Evolutionary conservation across 2,329 filamentous ascomycete species (phyloP).

Genomic region (Didymella keratinophila): DNA sequence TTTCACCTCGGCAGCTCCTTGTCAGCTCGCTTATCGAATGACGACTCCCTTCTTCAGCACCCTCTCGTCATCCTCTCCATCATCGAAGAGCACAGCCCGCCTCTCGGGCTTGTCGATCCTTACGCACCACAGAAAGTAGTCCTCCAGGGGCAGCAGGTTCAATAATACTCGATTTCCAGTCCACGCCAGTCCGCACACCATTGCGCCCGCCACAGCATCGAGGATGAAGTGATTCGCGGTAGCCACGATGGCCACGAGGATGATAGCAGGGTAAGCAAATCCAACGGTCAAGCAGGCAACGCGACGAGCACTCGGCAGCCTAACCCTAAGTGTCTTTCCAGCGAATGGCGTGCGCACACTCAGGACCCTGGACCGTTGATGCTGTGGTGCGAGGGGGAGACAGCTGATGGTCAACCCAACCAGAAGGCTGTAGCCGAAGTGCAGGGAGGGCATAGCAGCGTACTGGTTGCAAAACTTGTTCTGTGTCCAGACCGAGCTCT

Average conservation of each 20-base stretch:
- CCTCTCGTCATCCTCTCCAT: constrained; percentile 34
- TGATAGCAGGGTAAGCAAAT: constrained; percentile 69
- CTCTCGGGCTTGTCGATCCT: constrained; percentile 69
- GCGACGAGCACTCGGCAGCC: constrained; percentile 61
- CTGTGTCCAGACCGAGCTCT: constrained; percentile 74
- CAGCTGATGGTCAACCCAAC: constrained; percentile 74
- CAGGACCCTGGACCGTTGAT: constrained; percentile 53
- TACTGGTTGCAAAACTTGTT: constrained; percentile 81
- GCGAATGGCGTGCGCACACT: constrained; percentile 42
- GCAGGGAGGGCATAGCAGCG: constrained; percentile 78
- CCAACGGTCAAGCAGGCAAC: constrained; percentile 60
- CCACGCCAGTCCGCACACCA: constrained; percentile 72
- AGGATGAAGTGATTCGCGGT: constrained; percentile 78
- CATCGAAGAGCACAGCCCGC: constrained; percentile 26
- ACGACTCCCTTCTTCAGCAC: constrained; percentile 29
- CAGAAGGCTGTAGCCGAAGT: constrained; percentile 78
- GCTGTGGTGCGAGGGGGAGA: constrained; percentile 66
- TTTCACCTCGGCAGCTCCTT: background rate
- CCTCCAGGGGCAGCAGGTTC: constrained; percentile 71
- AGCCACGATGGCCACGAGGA: constrained; percentile 72
- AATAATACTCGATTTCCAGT: constrained; percentile 62
- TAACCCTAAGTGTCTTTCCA: constrained; percentile 43
- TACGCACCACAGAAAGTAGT: constrained; percentile 70
- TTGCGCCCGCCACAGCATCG: constrained; percentile 72
- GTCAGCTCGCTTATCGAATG: constrained; percentile 9